A percentile compares a stretch with the other conserved stretches of the same genome.
Evolutionary conservation across 495 filamentous ascomycete genomes (phyloP).

Genomic region (Platismatia glauca): DNA sequence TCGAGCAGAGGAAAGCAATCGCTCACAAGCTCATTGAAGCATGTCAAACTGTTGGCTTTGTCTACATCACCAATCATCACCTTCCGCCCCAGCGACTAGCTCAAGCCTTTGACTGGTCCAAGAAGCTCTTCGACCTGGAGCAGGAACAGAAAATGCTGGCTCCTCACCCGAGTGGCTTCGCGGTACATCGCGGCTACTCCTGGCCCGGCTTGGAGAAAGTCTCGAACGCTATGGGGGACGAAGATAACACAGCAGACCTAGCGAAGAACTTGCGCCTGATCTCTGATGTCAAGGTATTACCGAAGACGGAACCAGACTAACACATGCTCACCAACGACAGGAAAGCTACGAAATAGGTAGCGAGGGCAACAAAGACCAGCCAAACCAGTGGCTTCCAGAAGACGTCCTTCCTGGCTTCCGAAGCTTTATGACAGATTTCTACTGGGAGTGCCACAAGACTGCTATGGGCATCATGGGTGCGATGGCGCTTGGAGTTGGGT

Average conservation of each 20-base stretch:
- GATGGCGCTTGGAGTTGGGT: conserved; percentile 44
- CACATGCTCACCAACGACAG: conserved; percentile 26
- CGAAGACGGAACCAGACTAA: not conserved
- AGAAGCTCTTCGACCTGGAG: conserved; percentile 38
- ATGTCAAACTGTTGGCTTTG: conserved; percentile 50
- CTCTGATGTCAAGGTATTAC: conserved; percentile 35
- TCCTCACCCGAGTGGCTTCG: conserved; percentile 51
- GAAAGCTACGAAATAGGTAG: conserved; percentile 63
- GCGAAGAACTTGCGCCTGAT: conserved; percentile 33
- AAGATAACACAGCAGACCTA: conserved; percentile 27
- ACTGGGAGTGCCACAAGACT: conserved; percentile 42
- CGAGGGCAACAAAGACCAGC: conserved; percentile 43
- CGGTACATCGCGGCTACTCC: conserved; percentile 56
- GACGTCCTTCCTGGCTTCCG: conserved; percentile 50
- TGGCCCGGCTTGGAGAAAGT: conserved; percentile 59
- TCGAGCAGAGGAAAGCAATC: conserved; percentile 32
- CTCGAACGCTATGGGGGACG: conserved; percentile 47
- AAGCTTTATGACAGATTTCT: conserved; percentile 49
- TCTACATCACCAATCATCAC: conserved; percentile 50
- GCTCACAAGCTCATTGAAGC: conserved; percentile 43
- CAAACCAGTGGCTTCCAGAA: conserved; percentile 59
- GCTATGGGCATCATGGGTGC: conserved; percentile 42
- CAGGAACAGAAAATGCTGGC: conserved; percentile 43
- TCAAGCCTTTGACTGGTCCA: conserved; percentile 47
- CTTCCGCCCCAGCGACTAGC: conserved; percentile 38